Evolutionary conservation across 192 early-diverging fungal genomes (phyloP), one percentile per base, ranked within the genome.

Genomic region (Coemansia sp.): DNA sequence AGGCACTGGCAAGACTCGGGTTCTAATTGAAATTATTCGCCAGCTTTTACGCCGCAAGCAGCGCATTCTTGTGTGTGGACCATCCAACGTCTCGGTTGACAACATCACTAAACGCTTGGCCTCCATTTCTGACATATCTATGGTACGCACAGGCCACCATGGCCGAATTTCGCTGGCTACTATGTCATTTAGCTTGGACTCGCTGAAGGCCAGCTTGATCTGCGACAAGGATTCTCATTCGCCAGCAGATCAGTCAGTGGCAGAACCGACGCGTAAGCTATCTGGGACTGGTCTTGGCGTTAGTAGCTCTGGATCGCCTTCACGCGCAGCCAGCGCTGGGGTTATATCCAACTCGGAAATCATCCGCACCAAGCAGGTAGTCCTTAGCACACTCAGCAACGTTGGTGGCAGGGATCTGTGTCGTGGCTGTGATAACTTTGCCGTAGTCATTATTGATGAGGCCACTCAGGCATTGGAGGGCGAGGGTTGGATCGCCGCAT

Each of bases 1-100:
- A 20, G 92, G 90, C 47, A 94, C 94, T n/a, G 95, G 95, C 44
- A 96, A 97, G 73, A 97, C 95, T 1, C 88, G 93, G 64, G 94
- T 93, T 11, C 64, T 93, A 13, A 90, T 97, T 7, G 96, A 96
- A 77, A 78, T 95, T 18, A 84, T 97, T 34, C 87, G 92, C 29
- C 94, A 94, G 69, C 80, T 97, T 5, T 73, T 71, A 6, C 75
- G 69, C 2, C 72, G 80, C 3, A 84, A 86, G 10, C 76, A 90
- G 47, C 77, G 89, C 1, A 86, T 97, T 8, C 76, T 97, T 2
- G 94, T 96, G 2, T 97, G 96, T 71, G 96, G 90, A 1, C 95
- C 95, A 0, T 92, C 90, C 16, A 97, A 97, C 65, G 92, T 95
- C 38, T 88, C 92, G 49, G 94, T 89, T 82, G 95, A 96, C 70